Evolutionary conservation across 345 rosid species (phyloP).

Genomic region (Eucalyptus shirleyi): DNA sequence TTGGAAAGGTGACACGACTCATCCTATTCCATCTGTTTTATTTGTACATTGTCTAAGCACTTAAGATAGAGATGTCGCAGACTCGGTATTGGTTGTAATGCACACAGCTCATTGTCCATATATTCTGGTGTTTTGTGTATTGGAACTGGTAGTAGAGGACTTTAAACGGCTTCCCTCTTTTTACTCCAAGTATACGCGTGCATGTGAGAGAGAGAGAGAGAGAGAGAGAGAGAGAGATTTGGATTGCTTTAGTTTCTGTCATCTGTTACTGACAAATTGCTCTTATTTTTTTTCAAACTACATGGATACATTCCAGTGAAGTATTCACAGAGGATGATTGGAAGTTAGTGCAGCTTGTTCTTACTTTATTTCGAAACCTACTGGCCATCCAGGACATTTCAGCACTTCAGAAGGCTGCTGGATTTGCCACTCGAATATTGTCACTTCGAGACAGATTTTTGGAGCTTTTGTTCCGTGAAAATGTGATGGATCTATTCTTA

Average conservation of each 20-base stretch:
- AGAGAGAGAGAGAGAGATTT: background rate
- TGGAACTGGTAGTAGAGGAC: background rate
- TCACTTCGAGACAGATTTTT: slow-evolving; percentile 75
- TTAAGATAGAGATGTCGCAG: background rate
- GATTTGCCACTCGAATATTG: slow-evolving; percentile 45
- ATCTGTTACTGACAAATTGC: background rate
- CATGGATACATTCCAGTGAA: slow-evolving; percentile 30
- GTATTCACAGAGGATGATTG: slow-evolving; percentile 83
- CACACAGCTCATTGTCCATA: background rate
- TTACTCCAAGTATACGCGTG: no score
- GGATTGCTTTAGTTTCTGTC: background rate
- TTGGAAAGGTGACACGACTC: slow-evolving; percentile 36
- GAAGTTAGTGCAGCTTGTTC: slow-evolving; percentile 88
- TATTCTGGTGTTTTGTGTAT: background rate
- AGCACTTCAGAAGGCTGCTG: slow-evolving; percentile 55
- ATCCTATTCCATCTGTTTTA: background rate
- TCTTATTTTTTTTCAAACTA: background rate
- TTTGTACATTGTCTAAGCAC: background rate
- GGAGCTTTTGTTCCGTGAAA: slow-evolving; percentile 66
- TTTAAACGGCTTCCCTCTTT: background rate
- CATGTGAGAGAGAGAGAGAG: background rate
- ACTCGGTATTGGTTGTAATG: background rate
- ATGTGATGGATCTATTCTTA: slow-evolving; percentile 67
- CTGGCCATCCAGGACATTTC: slow-evolving; percentile 81
- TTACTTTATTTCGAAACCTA: slow-evolving; percentile 74